Evolutionary conservation across 2,329 filamentous ascomycete species (phyloP).

Genomic region (Aureobasidium sp.): DNA sequence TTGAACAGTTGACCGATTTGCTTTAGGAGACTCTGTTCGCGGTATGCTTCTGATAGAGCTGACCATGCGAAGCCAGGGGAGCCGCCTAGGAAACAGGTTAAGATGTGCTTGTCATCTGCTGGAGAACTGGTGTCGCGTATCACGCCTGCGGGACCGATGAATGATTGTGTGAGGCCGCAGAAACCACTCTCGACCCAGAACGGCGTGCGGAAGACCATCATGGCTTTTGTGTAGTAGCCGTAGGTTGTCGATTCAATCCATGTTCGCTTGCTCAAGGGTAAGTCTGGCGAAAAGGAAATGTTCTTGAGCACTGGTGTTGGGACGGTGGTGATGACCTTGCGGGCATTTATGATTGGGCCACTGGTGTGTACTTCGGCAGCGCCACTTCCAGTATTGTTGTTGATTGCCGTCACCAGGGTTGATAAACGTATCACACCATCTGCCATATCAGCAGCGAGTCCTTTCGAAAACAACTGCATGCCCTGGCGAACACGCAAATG

Average conservation of each 20-base stretch:
- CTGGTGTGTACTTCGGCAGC: slow-evolving; percentile 23
- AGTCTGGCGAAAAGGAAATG: slow-evolving; percentile 41
- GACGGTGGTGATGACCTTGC: slow-evolving; percentile 42
- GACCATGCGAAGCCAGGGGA: slow-evolving; percentile 15
- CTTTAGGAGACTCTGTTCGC: neutral
- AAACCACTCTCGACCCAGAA: slow-evolving; percentile 40
- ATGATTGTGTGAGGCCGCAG: slow-evolving; percentile 40
- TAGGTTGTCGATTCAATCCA: slow-evolving; percentile 30
- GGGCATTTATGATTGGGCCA: slow-evolving; percentile 28
- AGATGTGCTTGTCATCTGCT: neutral
- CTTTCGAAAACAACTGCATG: slow-evolving; percentile 35
- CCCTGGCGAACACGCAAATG: slow-evolving; percentile 43
- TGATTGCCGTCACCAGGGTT: slow-evolving; percentile 27
- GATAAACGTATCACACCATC: slow-evolving; percentile 24
- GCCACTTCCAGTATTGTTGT: slow-evolving; percentile 4
- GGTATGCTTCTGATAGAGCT: neutral
- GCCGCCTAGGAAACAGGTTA: slow-evolving; percentile 10
- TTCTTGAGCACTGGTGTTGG: slow-evolving; percentile 39
- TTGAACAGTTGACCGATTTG: neutral
- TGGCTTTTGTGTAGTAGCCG: slow-evolving; percentile 46
- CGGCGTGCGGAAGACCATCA: slow-evolving; percentile 37
- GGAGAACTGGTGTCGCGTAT: slow-evolving; percentile 36
- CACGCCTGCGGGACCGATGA: slow-evolving; percentile 39
- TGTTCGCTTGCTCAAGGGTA: slow-evolving; percentile 36
- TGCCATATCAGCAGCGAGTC: slow-evolving; percentile 31